Evolutionary conservation across 1,139 yeast species (phyloP), one percentile per base, ranked within the genome.

Genomic region (Spencermartinsiella ligniputridi): DNA sequence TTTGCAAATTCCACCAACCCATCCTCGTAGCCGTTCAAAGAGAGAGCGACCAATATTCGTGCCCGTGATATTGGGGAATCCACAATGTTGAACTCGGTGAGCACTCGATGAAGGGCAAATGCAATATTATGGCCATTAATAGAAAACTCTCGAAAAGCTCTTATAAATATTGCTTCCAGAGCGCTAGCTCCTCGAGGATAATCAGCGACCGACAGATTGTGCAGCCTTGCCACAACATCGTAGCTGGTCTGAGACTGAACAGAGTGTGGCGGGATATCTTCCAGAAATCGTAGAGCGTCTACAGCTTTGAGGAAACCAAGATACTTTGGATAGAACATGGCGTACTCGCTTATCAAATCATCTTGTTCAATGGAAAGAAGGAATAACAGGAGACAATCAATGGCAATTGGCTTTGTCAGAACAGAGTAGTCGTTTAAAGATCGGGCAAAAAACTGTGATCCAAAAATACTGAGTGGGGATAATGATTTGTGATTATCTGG

Each of bases 371-470:
- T 42, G 8, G 56, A 51, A 16, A 55, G 41, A 21, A 60, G 41
- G 9, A 56, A 43, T 16, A 53, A 39, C 3, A 52, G 24, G 6
- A 60, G 44, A 16, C 56, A 33, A 37, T 57, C 62, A 18, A 54
- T 40, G 3, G 48, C 42, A 6, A 54, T 37, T 18, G 47, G 40
- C 22, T 53, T 41, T 5, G 51, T 44, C 3, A 51, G 45, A 3
- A 45, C 27, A 11, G 51, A 46, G 13, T 41, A 47, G 34, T 56
- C 60, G 34, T 45, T 45, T 25, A 57, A 45, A 17, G 47, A 38
- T 21, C 49, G 47, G 19, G 49, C 42, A 9, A 53, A 27, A 2
- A 49, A 37, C 34, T 43, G 51, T 18, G 53, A 41, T 2, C 62
- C 63, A 6, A 42, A 42, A 4, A 24, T 32, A 9, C 59, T 46